phyloP scores from a whole-genome alignment of 495 filamentous ascomycete species.

The Penicillium maclennaniae region DNA sequence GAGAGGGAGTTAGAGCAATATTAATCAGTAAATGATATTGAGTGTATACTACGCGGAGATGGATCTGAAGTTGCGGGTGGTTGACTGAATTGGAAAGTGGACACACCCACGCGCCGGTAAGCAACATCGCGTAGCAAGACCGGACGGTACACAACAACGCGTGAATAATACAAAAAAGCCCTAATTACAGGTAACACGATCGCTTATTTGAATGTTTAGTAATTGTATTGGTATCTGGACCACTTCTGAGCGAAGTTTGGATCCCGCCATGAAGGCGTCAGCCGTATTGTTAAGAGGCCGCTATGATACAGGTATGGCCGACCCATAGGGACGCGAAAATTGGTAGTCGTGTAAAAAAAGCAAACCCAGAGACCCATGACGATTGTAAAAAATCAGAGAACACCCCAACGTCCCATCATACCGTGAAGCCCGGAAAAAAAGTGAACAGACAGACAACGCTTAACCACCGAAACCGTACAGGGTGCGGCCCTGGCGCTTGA shows the following conservation, averaged over 20 bases:
- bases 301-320: slow-evolving; percentile 48
- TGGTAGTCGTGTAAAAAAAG: slow-evolving; percentile 40
- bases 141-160: not conserved
- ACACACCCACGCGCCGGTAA: not conserved
- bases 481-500: slow-evolving; percentile 96
- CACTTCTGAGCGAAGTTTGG: slow-evolving; percentile 17
- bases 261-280: slow-evolving; percentile 40
- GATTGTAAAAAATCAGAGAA: slow-evolving; percentile 45
- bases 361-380: slow-evolving; percentile 52
- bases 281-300: slow-evolving; percentile 41
- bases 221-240: slow-evolving; percentile 45
- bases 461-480: slow-evolving; percentile 99
- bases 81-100: not conserved
- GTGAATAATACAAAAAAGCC: not conserved
- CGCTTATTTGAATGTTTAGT: slow-evolving; percentile 23
- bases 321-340: slow-evolving; percentile 39
- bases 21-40: too few relatives aligned
- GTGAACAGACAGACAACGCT: slow-evolving; percentile 37
- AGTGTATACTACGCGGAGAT: not conserved
- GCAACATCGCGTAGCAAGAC: not conserved
- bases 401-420: slow-evolving; percentile 53
- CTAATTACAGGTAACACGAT: not conserved
- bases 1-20: too few relatives aligned
- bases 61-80: not conserved
- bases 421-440: slow-evolving; percentile 43